phyloP scores from a whole-genome alignment of 306 rosid genomes.

The Rosa persica region DNA sequence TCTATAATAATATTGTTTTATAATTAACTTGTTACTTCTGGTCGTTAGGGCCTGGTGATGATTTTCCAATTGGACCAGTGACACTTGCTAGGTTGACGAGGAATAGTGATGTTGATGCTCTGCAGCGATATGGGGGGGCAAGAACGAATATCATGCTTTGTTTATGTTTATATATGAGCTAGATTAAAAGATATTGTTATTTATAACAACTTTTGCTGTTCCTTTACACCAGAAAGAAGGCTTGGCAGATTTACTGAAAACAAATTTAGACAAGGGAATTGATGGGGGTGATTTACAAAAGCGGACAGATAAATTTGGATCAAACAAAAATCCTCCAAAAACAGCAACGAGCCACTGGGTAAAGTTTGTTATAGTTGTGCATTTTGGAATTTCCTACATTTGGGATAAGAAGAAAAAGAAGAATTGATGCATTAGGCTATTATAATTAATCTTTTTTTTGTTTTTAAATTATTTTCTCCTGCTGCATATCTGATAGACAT shows the following conservation, averaged over 20 bases:
- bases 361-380: slow-evolving; percentile 14
- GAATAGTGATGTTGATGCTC: slow-evolving; percentile 48
- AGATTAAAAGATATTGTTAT: neutral
- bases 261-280: slow-evolving; percentile 68
- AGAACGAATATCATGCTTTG: slow-evolving; percentile 7
- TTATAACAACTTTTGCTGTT: slow-evolving; percentile 12
- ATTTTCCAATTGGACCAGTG: slow-evolving; percentile 61
- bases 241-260: slow-evolving; percentile 52
- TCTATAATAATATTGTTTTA: neutral
- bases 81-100: slow-evolving; percentile 62
- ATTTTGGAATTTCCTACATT: neutral
- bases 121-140: slow-evolving; percentile 72
- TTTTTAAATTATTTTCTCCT: slow-evolving; percentile 7
- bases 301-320: slow-evolving; percentile 58
- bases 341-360: slow-evolving; percentile 75
- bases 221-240: slow-evolving; percentile 57
- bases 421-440: neutral
- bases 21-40: slow-evolving; percentile 13
- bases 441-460: neutral
- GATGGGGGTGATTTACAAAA: slow-evolving; percentile 57
- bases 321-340: slow-evolving; percentile 69
- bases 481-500: slow-evolving; percentile 51
- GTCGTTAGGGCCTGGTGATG: slow-evolving; percentile 37
- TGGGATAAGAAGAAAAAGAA: neutral
- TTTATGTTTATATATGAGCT: slow-evolving; percentile 2